Evolutionary conservation across 2,329 filamentous ascomycete species (phyloP), one percentile per base, ranked within the genome.

Genomic region (Nectriaceae sp.): DNA sequence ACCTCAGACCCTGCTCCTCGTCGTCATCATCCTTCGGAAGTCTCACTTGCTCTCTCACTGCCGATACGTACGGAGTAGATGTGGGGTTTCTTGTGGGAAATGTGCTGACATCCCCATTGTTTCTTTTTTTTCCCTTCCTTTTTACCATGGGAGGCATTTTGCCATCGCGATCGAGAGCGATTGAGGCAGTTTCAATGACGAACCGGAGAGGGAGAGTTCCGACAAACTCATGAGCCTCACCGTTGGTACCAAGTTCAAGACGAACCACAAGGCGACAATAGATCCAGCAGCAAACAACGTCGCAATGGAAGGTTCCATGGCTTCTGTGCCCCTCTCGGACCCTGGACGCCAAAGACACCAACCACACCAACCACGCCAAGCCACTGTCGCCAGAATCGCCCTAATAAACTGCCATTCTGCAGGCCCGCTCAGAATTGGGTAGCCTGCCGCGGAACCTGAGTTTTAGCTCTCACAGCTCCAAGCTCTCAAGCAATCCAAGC

Each of bases 271-370:
- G 33, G 33, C 33, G 11, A 19, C 33, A n/a, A n/a, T n/a, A n/a
- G n/a, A 16, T 15, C 33, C 21, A 26, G 19, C 18, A 35, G 31
- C 24, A 40, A 37, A 18, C 16, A 16, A 44, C 21, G 44, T 47
- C 38, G 42, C 10, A 43, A 52, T 52, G 31, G 49, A 52, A 49
- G 46, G 39, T 52, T 52, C 46, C 26, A 46, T 37, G 37, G 42
- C 46, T 52, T 52, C 49, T 52, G 46, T 31, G 33, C 45, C 49
- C 42, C 45, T 43, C 44, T 26, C 33, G 33, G 37, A 10, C 19
- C 26, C 21, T 44, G 22, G 42, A 6, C 6, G 16, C 33, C 10
- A 6, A 37, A 6, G 10, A 10, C 10, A 11, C 33, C 11, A 11
- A 6, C 33, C 10, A 11, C 10, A 6, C 16, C 33, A 10, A 11